Percentiles rank a stretch among this genome's conserved stretches.
These are phyloP conservation scores for Collybia mongolica DNA, from an alignment of 768 basidiomycete species.

Conservation along the genomic window DNA sequence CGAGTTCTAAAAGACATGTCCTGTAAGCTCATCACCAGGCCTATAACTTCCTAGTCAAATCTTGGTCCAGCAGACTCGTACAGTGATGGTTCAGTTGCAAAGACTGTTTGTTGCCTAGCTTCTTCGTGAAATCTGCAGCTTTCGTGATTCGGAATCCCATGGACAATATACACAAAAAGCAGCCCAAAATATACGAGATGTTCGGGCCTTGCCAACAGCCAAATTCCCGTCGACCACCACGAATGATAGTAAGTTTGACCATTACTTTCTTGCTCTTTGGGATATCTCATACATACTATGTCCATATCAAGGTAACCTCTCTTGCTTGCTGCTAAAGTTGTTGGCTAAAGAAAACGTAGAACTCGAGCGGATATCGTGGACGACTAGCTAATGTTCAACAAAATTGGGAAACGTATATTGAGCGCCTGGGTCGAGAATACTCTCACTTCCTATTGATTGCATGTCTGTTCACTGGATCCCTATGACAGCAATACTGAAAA, in stretches of 20 bases:
- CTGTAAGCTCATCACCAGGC: conserved; percentile 17
- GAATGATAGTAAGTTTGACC: conserved; percentile 30
- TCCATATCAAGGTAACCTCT: conserved; percentile 38
- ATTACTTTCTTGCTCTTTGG: conserved; percentile 48
- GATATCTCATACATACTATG: conserved; percentile 50
- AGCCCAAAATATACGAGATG: conserved; percentile 17
- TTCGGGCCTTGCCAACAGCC: conserved; percentile 12
- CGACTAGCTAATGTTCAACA: conserved; percentile 45
- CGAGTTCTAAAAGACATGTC: conserved; percentile 35
- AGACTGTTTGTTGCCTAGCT: conserved; percentile 49
- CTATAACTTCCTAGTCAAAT: neutral
- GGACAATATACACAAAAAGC: conserved; percentile 39
- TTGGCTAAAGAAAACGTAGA: conserved; percentile 12
- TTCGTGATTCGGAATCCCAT: conserved; percentile 42
- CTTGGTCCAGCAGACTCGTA: conserved; percentile 22
- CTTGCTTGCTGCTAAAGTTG: neutral
- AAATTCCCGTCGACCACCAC: conserved; percentile 16
- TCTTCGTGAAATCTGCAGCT: conserved; percentile 50
- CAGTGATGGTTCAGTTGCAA: conserved; percentile 34
- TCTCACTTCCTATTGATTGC: conserved; percentile 57
- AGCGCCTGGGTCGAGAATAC: conserved; percentile 52
- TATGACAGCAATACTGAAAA: neutral
- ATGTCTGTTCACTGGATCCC: conserved; percentile 17
- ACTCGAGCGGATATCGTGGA: conserved; percentile 47
- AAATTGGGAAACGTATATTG: conserved; percentile 49